Conservation (phyloP, 2,329 filamentous ascomycete genomes). For the Pseudocercospora ulei region DNA sequence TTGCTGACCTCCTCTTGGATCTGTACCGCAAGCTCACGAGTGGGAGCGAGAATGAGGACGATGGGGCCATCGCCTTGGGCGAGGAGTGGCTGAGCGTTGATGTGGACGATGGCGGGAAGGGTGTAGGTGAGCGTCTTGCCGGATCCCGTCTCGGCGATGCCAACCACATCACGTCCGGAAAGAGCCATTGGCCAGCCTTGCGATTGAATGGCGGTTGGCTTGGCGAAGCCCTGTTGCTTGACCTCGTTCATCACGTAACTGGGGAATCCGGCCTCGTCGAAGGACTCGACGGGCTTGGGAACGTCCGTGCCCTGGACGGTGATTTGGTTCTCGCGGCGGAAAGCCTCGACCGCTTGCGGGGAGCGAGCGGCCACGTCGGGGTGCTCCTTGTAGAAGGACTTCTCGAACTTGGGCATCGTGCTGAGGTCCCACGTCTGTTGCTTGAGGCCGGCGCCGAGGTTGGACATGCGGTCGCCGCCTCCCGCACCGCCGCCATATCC, state of each 20-base stretch:
- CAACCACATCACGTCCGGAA: slow-evolving; percentile 93
- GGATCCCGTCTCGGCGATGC: slow-evolving; percentile 97
- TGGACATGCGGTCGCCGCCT: slow-evolving; percentile 87
- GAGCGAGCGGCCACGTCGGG: slow-evolving; percentile 65
- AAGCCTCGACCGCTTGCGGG: slow-evolving; percentile 70
- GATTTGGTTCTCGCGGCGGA: slow-evolving; percentile 78
- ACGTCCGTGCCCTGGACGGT: slow-evolving; percentile 69
- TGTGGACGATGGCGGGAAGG: slow-evolving; percentile 95
- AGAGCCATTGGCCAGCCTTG: slow-evolving; percentile 99
- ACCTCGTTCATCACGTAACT: slow-evolving; percentile 97
- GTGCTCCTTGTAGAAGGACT: slow-evolving; percentile 98
- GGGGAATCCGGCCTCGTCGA: slow-evolving; percentile 95
- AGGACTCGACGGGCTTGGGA: slow-evolving; percentile 89
- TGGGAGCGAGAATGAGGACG: slow-evolving; percentile 88
- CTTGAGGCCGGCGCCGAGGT: slow-evolving; percentile 78
- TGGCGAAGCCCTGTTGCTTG: slow-evolving; percentile 91
- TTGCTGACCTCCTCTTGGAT: slow-evolving; percentile 98
- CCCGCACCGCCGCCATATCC: slow-evolving; percentile 47
- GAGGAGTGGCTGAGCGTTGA: slow-evolving; percentile 95
- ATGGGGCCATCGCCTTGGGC: slow-evolving; percentile 93
- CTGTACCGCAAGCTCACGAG: slow-evolving; percentile 94
- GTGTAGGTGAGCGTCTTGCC: slow-evolving; percentile 99
- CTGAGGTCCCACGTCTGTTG: slow-evolving; percentile 77
- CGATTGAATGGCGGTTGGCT: slow-evolving; percentile 91
- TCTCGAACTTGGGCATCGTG: slow-evolving; percentile 89